Evolutionary conservation across 169 alveolate species (phyloP).

Genomic region (Cryptosporidium sp.): DNA sequence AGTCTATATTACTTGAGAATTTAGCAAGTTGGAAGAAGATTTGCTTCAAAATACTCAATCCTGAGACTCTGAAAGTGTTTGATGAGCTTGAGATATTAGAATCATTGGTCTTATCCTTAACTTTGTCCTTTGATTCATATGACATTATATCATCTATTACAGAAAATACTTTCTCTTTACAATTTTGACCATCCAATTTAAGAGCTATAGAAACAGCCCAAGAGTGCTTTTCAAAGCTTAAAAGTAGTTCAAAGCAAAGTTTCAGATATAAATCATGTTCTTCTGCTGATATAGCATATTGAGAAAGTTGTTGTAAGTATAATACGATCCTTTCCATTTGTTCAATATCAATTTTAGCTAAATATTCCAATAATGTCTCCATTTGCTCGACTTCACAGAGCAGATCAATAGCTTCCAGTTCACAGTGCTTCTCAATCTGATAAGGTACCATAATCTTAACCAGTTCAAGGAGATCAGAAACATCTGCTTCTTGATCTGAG

Average conservation of each 20-base stretch:
- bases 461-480: conserved; percentile 77
- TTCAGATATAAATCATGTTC: conserved; percentile 78
- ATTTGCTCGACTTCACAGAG: conserved; percentile 86
- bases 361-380: conserved; percentile 79
- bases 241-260: conserved; percentile 78
- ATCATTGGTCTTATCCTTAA: conserved; percentile 28
- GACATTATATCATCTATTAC: conserved; percentile 33
- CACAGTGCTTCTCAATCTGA: conserved; percentile 87
- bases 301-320: conserved; percentile 80
- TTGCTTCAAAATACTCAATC: conserved; percentile 77
- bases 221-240: conserved; percentile 59
- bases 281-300: conserved; percentile 82
- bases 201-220: conserved; percentile 60
- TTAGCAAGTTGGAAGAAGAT: conserved; percentile 55
- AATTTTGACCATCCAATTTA: conserved; percentile 40
- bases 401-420: conserved; percentile 87
- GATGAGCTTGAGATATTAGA: conserved; percentile 53
- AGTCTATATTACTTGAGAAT: conserved; percentile 39
- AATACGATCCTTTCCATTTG: conserved; percentile 82
- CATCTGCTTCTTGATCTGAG: conserved; percentile 52
- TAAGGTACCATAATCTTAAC: conserved; percentile 87
- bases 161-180: conserved; percentile 45
- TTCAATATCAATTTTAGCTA: conserved; percentile 80
- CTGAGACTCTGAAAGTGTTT: conserved; percentile 52
- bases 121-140: conserved; percentile 33